Conservation (phyloP, 2,329 filamentous ascomycete genomes). For the Nannizziopsis arthrosporioides region DNA sequence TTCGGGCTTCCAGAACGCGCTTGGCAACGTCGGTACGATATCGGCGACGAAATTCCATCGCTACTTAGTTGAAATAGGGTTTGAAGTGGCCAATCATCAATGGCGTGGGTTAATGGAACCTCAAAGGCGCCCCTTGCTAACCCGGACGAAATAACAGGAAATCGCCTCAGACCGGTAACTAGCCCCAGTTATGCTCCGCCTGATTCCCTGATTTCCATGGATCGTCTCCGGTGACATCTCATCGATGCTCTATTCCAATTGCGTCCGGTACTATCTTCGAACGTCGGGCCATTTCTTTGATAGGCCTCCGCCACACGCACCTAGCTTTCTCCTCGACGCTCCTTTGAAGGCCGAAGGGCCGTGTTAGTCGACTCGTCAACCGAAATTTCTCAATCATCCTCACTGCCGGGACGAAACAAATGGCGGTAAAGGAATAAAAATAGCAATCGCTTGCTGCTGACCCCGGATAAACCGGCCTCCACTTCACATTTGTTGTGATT, state of each 20-base stretch:
- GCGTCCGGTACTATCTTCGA: not conserved
- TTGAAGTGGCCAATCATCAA: not conserved
- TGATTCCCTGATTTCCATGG: too few species aligned
- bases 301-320: not conserved
- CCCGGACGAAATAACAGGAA: not conserved
- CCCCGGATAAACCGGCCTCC: not conserved
- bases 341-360: not conserved
- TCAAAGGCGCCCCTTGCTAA: not conserved
- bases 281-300: not conserved
- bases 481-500: not conserved
- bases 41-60: not conserved
- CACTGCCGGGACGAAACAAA: not conserved
- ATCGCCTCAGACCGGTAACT: not conserved
- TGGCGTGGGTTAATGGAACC: not conserved
- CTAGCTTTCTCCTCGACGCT: not conserved
- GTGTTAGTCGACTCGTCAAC: not conserved
- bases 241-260: not conserved
- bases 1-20: not conserved
- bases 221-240: not conserved
- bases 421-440: constrained; percentile 2
- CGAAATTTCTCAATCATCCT: too few species aligned
- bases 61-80: not conserved
- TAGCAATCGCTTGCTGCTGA: not conserved
- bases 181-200: not conserved
- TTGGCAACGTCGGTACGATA: not conserved